Evolutionary conservation across 768 basidiomycete species (phyloP), one percentile per base, ranked within the genome.

Genomic region (Nidularia pulvinata): DNA sequence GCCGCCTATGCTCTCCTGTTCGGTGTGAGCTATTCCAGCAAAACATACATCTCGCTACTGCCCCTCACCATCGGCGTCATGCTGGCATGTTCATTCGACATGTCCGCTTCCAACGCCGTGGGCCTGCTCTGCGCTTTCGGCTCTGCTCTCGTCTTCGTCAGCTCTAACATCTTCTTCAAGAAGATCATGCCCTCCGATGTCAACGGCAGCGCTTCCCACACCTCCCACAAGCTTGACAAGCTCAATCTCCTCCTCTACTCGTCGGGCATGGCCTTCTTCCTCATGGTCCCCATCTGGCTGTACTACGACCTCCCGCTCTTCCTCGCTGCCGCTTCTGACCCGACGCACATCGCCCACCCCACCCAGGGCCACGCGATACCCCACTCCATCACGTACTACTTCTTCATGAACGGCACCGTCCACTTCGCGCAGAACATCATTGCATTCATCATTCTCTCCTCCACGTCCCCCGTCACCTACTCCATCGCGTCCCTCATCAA

Each of bases 101-200:
- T 96, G 54, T 91, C 93, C 1, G 86, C 86, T 3, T 95, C 94
- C 47, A 95, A 94, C 65, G 69, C 82, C 16, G 72, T 89, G 30
- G 97, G 97, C 10, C 72, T 99, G n/a, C 74, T 97, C 30, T 97
- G 92, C 69, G 96, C 97, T 3, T 95, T 99, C 64, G 96, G 96
- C 13, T 97, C 95, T 9, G 97, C 97, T 33, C 73, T 99, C 54
- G 87, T 99, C 59, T 98, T 99, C 67, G 97, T 99, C 57, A 90
- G 89, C 60, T 95, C 94, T 58, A 99, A 99, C 71, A 98, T 99
- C 62, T 97, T 95, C 70, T 98, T 96, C 82, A 99, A 99, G 74
- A 98, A 96, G 77, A 87, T 98, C 57, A 89, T 99, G 82, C 97
- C 97, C 2, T 78, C 82, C 6, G 78, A 78, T 50, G 63, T 72